Conservation (phyloP, 352 stramenopile genomes). For the Phytophthora foliorum region DNA sequence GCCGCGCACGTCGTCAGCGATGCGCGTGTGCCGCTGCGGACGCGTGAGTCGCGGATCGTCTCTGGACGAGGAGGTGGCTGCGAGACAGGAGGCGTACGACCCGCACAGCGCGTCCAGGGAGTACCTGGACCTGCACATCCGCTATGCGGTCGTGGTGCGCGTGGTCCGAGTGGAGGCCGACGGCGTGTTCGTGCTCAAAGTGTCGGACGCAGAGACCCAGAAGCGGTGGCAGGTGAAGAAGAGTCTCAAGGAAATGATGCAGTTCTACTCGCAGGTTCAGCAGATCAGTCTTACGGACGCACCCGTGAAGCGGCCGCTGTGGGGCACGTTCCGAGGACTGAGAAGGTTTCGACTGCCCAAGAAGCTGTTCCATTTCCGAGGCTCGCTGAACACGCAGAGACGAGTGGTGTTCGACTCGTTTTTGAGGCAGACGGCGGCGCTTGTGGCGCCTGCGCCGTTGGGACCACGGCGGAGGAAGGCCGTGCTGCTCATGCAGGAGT, state of each 20-base stretch:
- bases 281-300: conserved; percentile 57
- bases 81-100: conserved; percentile 28
- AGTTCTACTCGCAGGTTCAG: conserved; percentile 70
- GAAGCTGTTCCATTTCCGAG: conserved; percentile 63
- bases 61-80: conserved; percentile 18
- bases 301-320: conserved; percentile 63
- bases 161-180: conserved; percentile 52
- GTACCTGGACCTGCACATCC: conserved; percentile 61
- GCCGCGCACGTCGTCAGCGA: conserved; percentile 31
- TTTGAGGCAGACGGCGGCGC: conserved; percentile 65
- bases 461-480: conserved; percentile 62
- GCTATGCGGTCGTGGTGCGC: conserved; percentile 54
- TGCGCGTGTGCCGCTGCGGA: conserved; percentile 38
- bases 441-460: conserved; percentile 64
- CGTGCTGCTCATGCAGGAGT: conserved; percentile 65
- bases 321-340: conserved; percentile 63
- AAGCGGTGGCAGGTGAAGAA: conserved; percentile 69
- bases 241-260: conserved; percentile 67
- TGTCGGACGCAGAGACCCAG: conserved; percentile 64
- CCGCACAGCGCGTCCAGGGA: conserved; percentile 44
- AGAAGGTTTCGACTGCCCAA: conserved; percentile 63
- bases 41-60: conserved; percentile 20
- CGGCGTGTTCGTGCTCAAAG: conserved; percentile 56
- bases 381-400: conserved; percentile 61
- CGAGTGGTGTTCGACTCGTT: conserved; percentile 79